Base-by-base conservation (phyloP, 164 flowering plant genomes). In the Dillenia suffruticosa region DNA sequence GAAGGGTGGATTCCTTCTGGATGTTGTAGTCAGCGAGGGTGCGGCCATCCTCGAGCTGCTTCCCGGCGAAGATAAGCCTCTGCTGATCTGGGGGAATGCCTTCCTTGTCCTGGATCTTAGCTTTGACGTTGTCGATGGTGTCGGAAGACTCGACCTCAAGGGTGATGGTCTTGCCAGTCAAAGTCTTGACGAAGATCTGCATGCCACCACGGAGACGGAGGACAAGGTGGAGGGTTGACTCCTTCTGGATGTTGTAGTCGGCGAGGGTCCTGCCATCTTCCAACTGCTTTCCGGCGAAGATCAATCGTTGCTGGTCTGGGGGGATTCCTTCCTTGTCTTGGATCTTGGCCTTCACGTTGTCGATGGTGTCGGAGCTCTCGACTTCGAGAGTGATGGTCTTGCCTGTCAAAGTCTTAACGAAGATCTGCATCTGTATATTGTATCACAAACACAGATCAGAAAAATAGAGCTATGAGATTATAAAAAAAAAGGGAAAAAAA, bases 301-400 rank as follows among this genome's bases (percentile, higher is more conserved):
- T 50, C n/a, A 50, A 9, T 14, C 53, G 53, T 17, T 50, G 53
- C 53, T 50, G 53, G n/a, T 50, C 53, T 3, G 53, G 53, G 53
- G 53, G 53, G n/a, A 50, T 10, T 13, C 53, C 53, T 50, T 50
- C 53, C 53, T 50, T 50, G 14, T 50, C 53, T n/a, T 50, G 53
- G 53, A 50, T 50, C 53, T 50, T 50, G 14, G 53, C 53, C 53
- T 50, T 50, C 8, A 50, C 53, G 53, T 50, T 50, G 53, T 50
- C 53, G 53, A 50, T 50, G 53, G 53, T 50, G 53, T 50, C 53
- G 16, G 53, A 50, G 17, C 53, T 50, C 53, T 50, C 53, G 53
- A 50, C 53, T 17, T 50, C 53, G 53, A 50, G 53, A 50, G 53
- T 50, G n/a, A 50, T 50, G n/a, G 53, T 50, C 17, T 50, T 50